Evolutionary conservation across 768 basidiomycete genomes (phyloP).

Genomic region (Dentipellis sp.): DNA sequence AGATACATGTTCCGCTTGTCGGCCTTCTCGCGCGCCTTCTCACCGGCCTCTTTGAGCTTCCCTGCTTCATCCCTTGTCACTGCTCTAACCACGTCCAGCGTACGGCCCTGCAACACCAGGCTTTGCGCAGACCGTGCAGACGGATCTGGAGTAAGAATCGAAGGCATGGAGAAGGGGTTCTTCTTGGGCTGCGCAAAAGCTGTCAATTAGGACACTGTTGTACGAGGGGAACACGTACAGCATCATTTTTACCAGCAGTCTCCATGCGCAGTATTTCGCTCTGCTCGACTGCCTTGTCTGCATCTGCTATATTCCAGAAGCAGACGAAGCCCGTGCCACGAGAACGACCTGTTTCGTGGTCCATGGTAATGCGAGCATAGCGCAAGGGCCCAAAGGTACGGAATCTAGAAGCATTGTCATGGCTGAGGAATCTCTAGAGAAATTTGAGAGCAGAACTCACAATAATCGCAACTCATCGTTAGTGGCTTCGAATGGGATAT

Average conservation of each 20-base stretch:
- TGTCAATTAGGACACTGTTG: background rate
- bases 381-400: conserved; percentile 86
- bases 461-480: conserved; percentile 85
- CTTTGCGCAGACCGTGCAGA: conserved; percentile 74
- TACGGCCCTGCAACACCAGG: conserved; percentile 86
- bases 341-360: conserved; percentile 74
- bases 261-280: conserved; percentile 64
- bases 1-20: conserved; percentile 97
- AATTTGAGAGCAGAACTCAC: conserved; percentile 34
- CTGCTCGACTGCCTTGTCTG: conserved; percentile 76
- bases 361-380: conserved; percentile 87
- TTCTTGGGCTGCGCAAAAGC: conserved; percentile 40
- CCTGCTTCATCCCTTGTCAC: conserved; percentile 86
- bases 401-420: conserved; percentile 46
- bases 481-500: conserved; percentile 85
- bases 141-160: conserved; percentile 90
- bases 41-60: conserved; percentile 82
- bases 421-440: background rate
- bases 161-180: conserved; percentile 82
- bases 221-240: conserved; percentile 9
- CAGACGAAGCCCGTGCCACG: conserved; percentile 95
- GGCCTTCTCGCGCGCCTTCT: conserved; percentile 75
- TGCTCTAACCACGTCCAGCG: conserved; percentile 83
- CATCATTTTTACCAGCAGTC: conserved; percentile 36
- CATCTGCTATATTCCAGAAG: conserved; percentile 91